phyloP scores from a whole-genome alignment of 495 filamentous ascomycete genomes.

The Apiosordaria backusii region DNA sequence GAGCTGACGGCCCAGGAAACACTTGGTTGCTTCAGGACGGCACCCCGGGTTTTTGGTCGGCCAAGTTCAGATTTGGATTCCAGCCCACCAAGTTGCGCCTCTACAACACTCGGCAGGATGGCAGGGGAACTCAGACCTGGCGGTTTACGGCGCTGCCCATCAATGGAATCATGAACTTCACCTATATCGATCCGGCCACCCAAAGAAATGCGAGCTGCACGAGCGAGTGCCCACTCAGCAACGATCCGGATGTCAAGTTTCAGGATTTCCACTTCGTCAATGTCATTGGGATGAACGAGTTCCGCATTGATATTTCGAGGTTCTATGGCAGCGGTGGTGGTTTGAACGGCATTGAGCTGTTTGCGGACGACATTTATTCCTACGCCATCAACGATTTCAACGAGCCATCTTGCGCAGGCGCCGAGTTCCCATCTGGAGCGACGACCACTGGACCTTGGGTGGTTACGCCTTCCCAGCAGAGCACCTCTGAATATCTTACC shows the following conservation, averaged over 20 bases:
- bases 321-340: conserved; percentile 89
- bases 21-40: conserved; percentile 86
- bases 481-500: conserved; percentile 71
- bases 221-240: conserved; percentile 72
- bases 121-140: conserved; percentile 81
- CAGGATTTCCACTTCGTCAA: conserved; percentile 95
- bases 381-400: conserved; percentile 87
- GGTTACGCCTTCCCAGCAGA: conserved; percentile 55
- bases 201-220: conserved; percentile 67
- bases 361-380: conserved; percentile 76
- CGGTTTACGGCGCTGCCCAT: conserved; percentile 77
- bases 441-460: conserved; percentile 71
- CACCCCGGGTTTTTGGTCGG: conserved; percentile 77
- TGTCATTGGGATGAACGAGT: conserved; percentile 78
- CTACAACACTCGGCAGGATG: conserved; percentile 84
- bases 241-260: conserved; percentile 56
- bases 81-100: conserved; percentile 80
- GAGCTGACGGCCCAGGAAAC: conserved; percentile 59
- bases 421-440: conserved; percentile 60
- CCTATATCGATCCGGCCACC: conserved; percentile 72
- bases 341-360: conserved; percentile 85
- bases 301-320: conserved; percentile 76
- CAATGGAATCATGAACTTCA: conserved; percentile 94
- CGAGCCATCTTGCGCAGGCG: conserved; percentile 74
- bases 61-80: conserved; percentile 76